Evolutionary conservation across 2,329 filamentous ascomycete species (phyloP), one percentile per base, ranked within the genome.

Genomic region (Hypoxylon sp.): DNA sequence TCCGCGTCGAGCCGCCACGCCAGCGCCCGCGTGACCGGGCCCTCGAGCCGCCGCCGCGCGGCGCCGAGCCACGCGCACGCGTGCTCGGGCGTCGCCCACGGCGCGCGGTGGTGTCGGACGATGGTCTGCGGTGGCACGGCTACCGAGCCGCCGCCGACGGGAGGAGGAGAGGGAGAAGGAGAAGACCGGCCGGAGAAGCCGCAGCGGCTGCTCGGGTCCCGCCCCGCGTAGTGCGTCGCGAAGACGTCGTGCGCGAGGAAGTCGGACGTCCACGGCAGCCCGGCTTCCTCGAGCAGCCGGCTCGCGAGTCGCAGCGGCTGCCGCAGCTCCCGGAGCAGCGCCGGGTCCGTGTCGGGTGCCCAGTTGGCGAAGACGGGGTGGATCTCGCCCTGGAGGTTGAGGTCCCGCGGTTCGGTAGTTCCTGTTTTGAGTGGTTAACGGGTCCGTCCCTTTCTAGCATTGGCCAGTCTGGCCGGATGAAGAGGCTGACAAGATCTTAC

Each of bases 221-320:
- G 60, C 1, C 73, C 72, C 0, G 70, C 67, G 46, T 74, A 75
- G 1, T 53, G 21, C 7, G 58, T 56, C 9, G 57, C 53, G 42
- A 74, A 74, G 47, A 74, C 64, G 47, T 74, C 70, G 52, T 70
- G 66, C 21, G 70, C 63, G 18, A 69, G 57, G 53, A 74, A 73
- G 38, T 74, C 72, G 1, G 72, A 74, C 0, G 70, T 50, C 73
- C 73, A 75, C 3, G 66, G 68, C 3, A 74, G 59, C 2, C 72
- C 72, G 8, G 60, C 59, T 1, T 60, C 52, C 13, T 70, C 67
- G 17, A 74, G 62, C 17, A 74, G 64, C 17, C 65, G 68, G 54
- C 67, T 70, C 29, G 72, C 71, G 3, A 73, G 69, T 4, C 72
- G 62, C 2, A 73, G 64, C 2, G 73, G 70, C 38, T 73, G 71